phyloP scores from a whole-genome alignment of 192 early-diverging fungal genomes.

The Rhizophagus prolifer region DNA sequence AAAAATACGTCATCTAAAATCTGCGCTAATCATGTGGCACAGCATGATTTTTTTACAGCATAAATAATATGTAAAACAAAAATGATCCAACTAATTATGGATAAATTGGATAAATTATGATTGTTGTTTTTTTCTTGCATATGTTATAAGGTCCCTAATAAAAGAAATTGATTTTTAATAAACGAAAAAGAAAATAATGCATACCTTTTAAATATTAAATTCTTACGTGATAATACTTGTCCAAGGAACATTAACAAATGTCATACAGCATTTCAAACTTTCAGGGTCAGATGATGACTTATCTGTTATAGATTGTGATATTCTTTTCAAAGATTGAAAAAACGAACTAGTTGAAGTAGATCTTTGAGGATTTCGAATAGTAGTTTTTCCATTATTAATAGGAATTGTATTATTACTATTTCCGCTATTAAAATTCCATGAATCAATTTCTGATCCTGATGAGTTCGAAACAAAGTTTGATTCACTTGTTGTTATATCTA shows the following conservation, averaged over 20 bases:
- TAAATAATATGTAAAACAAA: too few relatives aligned
- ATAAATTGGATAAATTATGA: too few relatives aligned
- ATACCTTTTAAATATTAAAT: background rate
- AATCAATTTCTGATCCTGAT: background rate
- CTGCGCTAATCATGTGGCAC: too few relatives aligned
- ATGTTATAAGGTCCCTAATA: slow-evolving; percentile 14
- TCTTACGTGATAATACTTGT: slow-evolving; percentile 68
- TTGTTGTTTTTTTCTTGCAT: slow-evolving; percentile 16
- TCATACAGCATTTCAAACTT: slow-evolving; percentile 82
- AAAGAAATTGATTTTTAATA: background rate
- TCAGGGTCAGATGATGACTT: slow-evolving; percentile 55
- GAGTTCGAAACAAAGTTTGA: slow-evolving; percentile 14
- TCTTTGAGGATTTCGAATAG: slow-evolving; percentile 19
- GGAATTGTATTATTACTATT: background rate
- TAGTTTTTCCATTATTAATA: slow-evolving; percentile 2
- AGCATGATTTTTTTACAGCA: too few relatives aligned
- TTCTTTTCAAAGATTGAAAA: slow-evolving; percentile 51
- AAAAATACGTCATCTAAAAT: too few relatives aligned
- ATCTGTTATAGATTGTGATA: slow-evolving; percentile 53
- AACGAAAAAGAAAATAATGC: background rate
- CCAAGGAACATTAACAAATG: slow-evolving; percentile 94
- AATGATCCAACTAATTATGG: too few relatives aligned
- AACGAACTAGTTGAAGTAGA: slow-evolving; percentile 39
- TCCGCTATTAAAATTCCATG: background rate
- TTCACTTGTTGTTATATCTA: background rate